Base-by-base conservation (phyloP, 140 eudicot genomes). In the Stevia rebaudiana region DNA sequence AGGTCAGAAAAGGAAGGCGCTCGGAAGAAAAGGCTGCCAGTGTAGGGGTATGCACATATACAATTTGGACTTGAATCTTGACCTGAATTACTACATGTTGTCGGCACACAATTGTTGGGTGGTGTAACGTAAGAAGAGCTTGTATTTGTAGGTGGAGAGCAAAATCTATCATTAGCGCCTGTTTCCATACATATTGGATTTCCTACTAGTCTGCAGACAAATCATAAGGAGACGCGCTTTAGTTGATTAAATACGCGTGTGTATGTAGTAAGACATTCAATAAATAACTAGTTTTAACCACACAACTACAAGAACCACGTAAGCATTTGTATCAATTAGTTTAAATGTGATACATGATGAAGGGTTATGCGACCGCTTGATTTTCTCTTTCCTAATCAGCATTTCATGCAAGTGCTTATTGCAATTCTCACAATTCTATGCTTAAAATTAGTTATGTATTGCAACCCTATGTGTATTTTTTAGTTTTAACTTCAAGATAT, bases 1-100 rank as follows among this genome's bases (percentile, higher is more conserved):
- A 80, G 70, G 82, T 81, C 70, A 33, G 97, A 83, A 65, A 92
- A 88, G 41, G 92, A 74, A 51, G 94, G 97, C 59, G 95, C 86
- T 66, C 86, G 63, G 68, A 92, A 88, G 52, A 49, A 48, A 37
- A 92, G 71, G 42, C 10, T 76, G 24, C 96, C 98, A 0, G 79
- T 69, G 72, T 92, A 92, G 40, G 99, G 99, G 82, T 72, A 68
- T 35, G 88, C 81, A 72, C 99, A 92, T 75, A 17, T 19, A 77
- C 99, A 92, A 12, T 71, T 83, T 23, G 95, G 94, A 70, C 99
- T 92, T 15, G 84, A 60, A 65, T 64, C 47, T 85, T 80, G 79
- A 67, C 59, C 70, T 17, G 81, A 64, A 24, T n/a, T 22, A n/a
- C 54, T 50, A 70, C 99, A 92, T 8, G 69, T 10, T 33, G 74